phyloP scores from a whole-genome alignment of 148 eudicot genomes.

The Agrostemma githago region DNA sequence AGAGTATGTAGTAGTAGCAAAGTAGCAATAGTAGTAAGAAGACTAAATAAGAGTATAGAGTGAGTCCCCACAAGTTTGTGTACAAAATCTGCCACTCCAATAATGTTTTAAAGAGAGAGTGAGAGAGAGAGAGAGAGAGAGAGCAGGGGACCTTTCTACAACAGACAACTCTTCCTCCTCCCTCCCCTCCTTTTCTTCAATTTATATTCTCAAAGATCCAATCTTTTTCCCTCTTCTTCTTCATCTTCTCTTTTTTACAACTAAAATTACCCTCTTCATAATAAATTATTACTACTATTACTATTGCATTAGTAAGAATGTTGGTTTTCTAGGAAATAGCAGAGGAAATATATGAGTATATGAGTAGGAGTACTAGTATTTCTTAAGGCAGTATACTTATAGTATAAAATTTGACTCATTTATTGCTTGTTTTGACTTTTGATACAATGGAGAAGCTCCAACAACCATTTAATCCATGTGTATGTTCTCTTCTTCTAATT shows the following conservation, averaged over 20 bases:
- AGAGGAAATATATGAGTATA: background rate
- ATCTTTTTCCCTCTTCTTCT: slow-evolving; percentile 9
- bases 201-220: slow-evolving; percentile 18
- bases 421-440: slow-evolving; percentile 20
- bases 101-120: slow-evolving; percentile 26
- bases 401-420: slow-evolving; percentile 7
- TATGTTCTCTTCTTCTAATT: slow-evolving; percentile 28
- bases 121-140: too few species aligned
- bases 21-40: background rate
- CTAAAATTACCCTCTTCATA: too few species aligned
- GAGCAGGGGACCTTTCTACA: slow-evolving; percentile 32
- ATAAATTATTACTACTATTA: background rate
- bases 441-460: slow-evolving; percentile 51
- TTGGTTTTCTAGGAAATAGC: slow-evolving; percentile 35
- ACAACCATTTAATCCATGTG: slow-evolving; percentile 53
- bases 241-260: background rate
- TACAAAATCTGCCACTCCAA: slow-evolving; percentile 49
- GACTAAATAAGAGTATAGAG: background rate
- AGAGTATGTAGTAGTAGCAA: background rate
- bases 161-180: slow-evolving; percentile 28
- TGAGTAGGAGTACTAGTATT: too few species aligned
- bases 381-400: too few species aligned
- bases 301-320: slow-evolving; percentile 34
- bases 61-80: slow-evolving; percentile 34
- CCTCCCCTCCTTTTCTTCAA: slow-evolving; percentile 8